Conservation (phyloP, 345 rosid species). For the Boechera divaricarpa region DNA sequence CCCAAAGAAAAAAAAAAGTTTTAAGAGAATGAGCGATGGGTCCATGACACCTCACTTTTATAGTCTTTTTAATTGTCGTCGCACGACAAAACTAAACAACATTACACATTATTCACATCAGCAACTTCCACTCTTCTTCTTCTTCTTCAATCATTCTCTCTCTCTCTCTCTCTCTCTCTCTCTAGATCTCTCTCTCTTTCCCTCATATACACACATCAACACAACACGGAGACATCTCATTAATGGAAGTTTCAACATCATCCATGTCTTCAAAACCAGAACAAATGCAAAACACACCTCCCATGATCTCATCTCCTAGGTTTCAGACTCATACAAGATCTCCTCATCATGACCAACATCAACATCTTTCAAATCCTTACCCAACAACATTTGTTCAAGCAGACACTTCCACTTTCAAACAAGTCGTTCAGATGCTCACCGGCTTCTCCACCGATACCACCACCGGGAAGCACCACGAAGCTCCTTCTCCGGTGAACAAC, state of each 20-base stretch:
- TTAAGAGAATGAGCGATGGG: slow-evolving; percentile 38
- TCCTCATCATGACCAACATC: slow-evolving; percentile 67
- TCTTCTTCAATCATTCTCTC: slow-evolving; percentile 39
- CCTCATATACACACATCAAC: slow-evolving; percentile 26
- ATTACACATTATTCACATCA: slow-evolving; percentile 46
- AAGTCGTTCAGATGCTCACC: slow-evolving; percentile 92
- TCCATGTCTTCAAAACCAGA: slow-evolving; percentile 47
- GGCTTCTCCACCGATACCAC: slow-evolving; percentile 59
- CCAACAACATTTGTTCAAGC: slow-evolving; percentile 95
- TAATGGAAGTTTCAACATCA: slow-evolving; percentile 62
- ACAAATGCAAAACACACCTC: slow-evolving; percentile 61
- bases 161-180: slow-evolving; percentile 4
- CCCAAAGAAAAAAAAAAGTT: too few species aligned
- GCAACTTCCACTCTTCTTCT: slow-evolving; percentile 48
- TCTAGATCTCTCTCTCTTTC: slow-evolving; percentile 27
- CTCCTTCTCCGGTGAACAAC: slow-evolving; percentile 38
- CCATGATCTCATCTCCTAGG: slow-evolving; percentile 57
- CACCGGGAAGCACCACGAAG: slow-evolving; percentile 70
- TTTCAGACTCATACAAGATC: slow-evolving; percentile 48
- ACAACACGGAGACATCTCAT: slow-evolving; percentile 28
- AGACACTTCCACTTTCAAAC: slow-evolving; percentile 82
- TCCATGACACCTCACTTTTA: slow-evolving; percentile 49
- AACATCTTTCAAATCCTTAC: slow-evolving; percentile 71
- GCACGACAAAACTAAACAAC: slow-evolving; percentile 45
- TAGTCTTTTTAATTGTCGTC: slow-evolving; percentile 46